These are phyloP conservation scores for Pyrrhoderma lamaoense DNA, from an alignment of 1,284 basidiomycete species.

Conservation along the genomic window DNA sequence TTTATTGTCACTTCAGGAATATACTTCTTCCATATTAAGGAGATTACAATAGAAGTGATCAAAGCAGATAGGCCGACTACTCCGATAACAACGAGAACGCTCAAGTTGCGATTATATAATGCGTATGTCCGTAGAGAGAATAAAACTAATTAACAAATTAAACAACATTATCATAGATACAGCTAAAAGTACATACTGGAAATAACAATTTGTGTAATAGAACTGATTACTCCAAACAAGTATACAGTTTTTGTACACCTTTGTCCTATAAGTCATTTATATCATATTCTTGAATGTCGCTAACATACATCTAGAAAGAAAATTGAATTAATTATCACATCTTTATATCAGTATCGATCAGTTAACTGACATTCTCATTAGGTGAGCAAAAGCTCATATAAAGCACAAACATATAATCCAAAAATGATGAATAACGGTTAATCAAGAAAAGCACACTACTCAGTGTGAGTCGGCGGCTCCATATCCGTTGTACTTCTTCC, in stretches of 20 bases:
- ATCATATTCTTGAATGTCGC: too few relatives aligned
- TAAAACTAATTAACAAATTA: not conserved
- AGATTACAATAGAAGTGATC: slow-evolving; percentile 3
- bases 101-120: slow-evolving; percentile 6
- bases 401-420: slow-evolving; percentile 11
- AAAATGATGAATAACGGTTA: slow-evolving; percentile 14
- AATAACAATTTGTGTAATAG: slow-evolving; percentile 10
- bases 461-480: slow-evolving; percentile 5
- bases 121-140: slow-evolving; percentile 13
- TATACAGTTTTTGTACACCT: slow-evolving; percentile 11
- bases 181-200: slow-evolving; percentile 2
- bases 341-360: too few relatives aligned
- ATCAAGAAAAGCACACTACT: slow-evolving; percentile 12
- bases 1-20: too few relatives aligned
- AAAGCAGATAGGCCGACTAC: slow-evolving; percentile 3
- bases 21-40: too few relatives aligned
- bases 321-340: too few relatives aligned
- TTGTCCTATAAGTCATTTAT: too few relatives aligned
- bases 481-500: slow-evolving; percentile 8
- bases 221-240: slow-evolving; percentile 4
- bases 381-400: slow-evolving; percentile 12
- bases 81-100: not conserved
- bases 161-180: not conserved
- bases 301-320: slow-evolving; percentile 2
- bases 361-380: not conserved